Evolutionary conservation across 1,139 yeast genomes (phyloP).

Genomic region (Citeromyces siamensis): DNA sequence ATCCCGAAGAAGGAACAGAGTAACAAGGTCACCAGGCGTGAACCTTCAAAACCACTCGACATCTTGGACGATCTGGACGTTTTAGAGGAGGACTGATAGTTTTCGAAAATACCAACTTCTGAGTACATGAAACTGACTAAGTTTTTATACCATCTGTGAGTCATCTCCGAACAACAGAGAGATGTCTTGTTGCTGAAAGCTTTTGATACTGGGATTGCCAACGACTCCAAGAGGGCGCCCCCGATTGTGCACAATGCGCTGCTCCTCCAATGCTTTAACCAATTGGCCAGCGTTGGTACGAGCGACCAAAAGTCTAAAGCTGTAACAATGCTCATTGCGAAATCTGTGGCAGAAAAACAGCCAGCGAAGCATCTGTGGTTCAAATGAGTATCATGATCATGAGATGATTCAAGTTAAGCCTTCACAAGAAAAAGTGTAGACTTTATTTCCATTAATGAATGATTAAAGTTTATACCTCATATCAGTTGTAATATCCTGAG

Average conservation of each 20-base stretch:
- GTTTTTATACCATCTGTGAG: conserved; percentile 49
- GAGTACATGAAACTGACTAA: conserved; percentile 36
- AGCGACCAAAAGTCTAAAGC: conserved; percentile 34
- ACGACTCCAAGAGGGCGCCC: conserved; percentile 36
- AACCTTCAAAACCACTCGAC: conserved; percentile 18
- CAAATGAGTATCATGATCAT: too few relatives aligned
- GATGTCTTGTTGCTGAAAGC: conserved; percentile 92
- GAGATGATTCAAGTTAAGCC: too few relatives aligned
- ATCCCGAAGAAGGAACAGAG: conserved; percentile 8
- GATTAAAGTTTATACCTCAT: too few relatives aligned
- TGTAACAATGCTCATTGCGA: conserved; percentile 56
- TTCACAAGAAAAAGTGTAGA: too few relatives aligned
- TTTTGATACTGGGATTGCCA: conserved; percentile 67
- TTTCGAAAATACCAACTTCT: conserved; percentile 41
- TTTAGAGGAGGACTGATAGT: conserved; percentile 52
- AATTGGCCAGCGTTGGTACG: conserved; percentile 21
- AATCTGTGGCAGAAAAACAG: conserved; percentile 37
- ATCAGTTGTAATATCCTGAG: too few relatives aligned
- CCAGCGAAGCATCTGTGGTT: too few relatives aligned
- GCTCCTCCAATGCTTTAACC: conserved; percentile 64
- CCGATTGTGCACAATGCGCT: conserved; percentile 72
- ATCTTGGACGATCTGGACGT: conserved; percentile 30
- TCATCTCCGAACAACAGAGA: conserved; percentile 74
- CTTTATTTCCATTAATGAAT: too few relatives aligned
- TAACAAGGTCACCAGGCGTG: conserved; percentile 3